Base-by-base conservation (phyloP, 805 yeast genomes). In the Starmerella sp. region DNA sequence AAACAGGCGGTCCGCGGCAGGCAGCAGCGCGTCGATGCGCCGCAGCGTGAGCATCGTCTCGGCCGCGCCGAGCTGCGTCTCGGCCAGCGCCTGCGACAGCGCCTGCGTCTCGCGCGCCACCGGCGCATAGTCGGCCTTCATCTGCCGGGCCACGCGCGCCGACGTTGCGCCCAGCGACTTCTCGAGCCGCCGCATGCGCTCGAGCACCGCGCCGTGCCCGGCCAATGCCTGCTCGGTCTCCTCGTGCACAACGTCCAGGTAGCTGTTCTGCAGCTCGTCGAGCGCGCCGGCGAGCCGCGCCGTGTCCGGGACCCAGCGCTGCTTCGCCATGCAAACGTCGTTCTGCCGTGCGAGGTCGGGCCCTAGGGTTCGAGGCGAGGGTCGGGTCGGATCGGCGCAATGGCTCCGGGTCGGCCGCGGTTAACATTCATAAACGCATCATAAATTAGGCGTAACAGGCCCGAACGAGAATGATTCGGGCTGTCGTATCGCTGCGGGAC, bases 281-380 rank as follows among this genome's bases (percentile, higher is more conserved):
- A 58, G n/a, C 6, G 57, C 55, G 1, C 37, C 22, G 11, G 6
- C 5, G 17, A 60, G 45, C 7, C 36, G 29, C 31, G 48, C 30
- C 2, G 59, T 55, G 38, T 53, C 55, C 28, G 57, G 56, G 5
- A 48, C 38, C 61, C 58, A 60, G 34, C 43, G 51, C 35, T 48
- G 43, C 15, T 29, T 48, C 34, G 51, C 35, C 51, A 48, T 48
- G 22, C 22, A 22, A 22, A 22, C 22, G 22, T 22, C 22, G 22
- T 22, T 22, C 22, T 22, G 22, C 22, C 3, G 22, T 22, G 22
- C 22, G 22, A 22, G 22, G 22, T 22, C 22, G 22, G 22, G 22
- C 22, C 22, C 3, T 22, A 22, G 22, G 22, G 22, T 22, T 22
- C 22, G 22, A 22, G 22, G 22, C 22, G 22, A 22, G 22, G 22